Percentiles rank a stretch among this genome's conserved stretches.
These are phyloP conservation scores for Zelopaecilomyces penicillatus DNA, from an alignment of 2,329 filamentous ascomycete genomes.

Conservation along the genomic window DNA sequence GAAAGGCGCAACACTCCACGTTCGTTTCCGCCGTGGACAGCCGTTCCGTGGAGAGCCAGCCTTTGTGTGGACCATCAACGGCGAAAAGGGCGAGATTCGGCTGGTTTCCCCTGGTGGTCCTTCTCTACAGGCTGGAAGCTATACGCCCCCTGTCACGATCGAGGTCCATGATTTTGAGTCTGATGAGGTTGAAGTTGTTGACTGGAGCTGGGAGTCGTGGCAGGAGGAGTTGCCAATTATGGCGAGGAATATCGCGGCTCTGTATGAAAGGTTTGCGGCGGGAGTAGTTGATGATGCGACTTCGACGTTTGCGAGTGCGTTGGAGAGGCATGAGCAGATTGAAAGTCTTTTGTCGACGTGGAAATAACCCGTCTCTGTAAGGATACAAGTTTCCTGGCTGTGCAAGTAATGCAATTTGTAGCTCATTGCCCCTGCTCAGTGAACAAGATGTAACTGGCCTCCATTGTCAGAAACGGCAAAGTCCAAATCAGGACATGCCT, in stretches of 20 bases:
- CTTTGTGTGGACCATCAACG: conserved; percentile 42
- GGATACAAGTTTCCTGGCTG: too few relatives aligned
- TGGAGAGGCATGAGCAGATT: conserved; percentile 39
- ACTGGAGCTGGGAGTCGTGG: conserved; percentile 38
- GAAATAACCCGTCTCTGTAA: neutral
- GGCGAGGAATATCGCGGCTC: conserved; percentile 40
- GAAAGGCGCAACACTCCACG: conserved; percentile 31
- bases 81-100: conserved; percentile 42
- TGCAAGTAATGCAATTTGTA: too few relatives aligned
- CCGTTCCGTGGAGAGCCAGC: conserved; percentile 38
- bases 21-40: conserved; percentile 39
- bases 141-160: conserved; percentile 33
- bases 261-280: conserved; percentile 48
- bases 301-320: conserved; percentile 31
- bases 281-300: conserved; percentile 18
- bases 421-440: too few relatives aligned
- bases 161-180: conserved; percentile 43
- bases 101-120: conserved; percentile 24
- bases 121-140: conserved; percentile 21
- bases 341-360: conserved; percentile 22
- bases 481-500: conserved; percentile 9
- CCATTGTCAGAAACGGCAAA: neutral
- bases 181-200: conserved; percentile 33
- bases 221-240: conserved; percentile 35
- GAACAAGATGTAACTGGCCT: too few relatives aligned